phyloP scores from a whole-genome alignment of 257 asterid species.

The Solanum medicagineum region DNA sequence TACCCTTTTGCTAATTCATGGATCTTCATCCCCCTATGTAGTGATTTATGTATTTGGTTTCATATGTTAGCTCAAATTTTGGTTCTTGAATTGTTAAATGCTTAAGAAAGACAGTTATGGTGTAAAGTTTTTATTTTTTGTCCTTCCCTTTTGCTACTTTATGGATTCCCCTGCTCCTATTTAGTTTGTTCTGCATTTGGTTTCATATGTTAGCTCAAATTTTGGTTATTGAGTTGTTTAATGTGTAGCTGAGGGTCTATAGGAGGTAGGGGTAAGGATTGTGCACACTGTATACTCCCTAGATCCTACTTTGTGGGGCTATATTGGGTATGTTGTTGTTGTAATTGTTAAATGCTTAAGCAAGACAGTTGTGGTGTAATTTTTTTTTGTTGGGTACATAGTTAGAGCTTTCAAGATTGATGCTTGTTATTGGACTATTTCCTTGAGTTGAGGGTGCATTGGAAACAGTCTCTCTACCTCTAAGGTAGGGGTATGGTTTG shows the following conservation, averaged over 20 bases:
- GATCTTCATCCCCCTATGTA: background rate
- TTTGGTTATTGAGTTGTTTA: background rate
- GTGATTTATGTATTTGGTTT: background rate
- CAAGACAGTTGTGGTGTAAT: background rate
- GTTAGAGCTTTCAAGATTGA: background rate
- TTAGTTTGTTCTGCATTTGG: background rate
- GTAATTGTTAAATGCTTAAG: background rate
- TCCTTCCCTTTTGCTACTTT: background rate
- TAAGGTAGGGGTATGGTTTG: background rate
- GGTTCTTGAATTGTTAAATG: background rate
- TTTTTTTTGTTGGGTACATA: background rate
- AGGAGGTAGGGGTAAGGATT: background rate
- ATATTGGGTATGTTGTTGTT: background rate
- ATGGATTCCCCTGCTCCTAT: background rate
- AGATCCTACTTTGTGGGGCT: background rate
- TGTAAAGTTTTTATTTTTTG: background rate
- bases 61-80: background rate
- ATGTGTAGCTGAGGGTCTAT: background rate
- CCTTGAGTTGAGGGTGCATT: background rate
- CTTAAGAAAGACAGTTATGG: background rate
- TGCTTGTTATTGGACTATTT: background rate
- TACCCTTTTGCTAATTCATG: background rate
- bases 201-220: background rate
- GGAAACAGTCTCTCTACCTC: background rate
- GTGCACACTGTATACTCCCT: background rate